Evolutionary conservation across 2,329 filamentous ascomycete genomes (phyloP).

Genomic region (Aspergillus terreus): DNA sequence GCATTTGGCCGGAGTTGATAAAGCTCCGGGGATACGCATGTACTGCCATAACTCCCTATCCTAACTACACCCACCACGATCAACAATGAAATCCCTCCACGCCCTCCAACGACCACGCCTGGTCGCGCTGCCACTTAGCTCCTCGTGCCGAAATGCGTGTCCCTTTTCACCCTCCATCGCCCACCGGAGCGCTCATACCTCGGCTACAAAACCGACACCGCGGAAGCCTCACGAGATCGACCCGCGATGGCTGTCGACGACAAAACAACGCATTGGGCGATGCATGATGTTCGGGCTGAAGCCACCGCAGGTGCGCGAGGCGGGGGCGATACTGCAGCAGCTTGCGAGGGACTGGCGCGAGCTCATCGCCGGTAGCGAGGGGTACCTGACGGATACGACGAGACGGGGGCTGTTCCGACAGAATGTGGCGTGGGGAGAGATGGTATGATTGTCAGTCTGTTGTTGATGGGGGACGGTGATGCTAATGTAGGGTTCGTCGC

Average conservation of each 20-base stretch:
- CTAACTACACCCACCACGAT: not conserved
- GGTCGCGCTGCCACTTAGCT: conserved; percentile 8
- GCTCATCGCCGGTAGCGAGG: conserved; percentile 69
- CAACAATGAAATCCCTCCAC: conserved; percentile 22
- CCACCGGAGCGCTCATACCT: conserved; percentile 11
- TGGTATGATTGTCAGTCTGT: conserved; percentile 51
- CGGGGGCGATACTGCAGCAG: conserved; percentile 56
- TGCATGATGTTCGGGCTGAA: conserved; percentile 71
- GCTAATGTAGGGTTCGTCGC: conserved; percentile 17
- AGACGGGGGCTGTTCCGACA: conserved; percentile 63
- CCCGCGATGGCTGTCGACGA: conserved; percentile 67
- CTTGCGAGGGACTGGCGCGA: conserved; percentile 67
- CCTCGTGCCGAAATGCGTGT: conserved; percentile 7
- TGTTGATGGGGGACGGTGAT: not conserved
- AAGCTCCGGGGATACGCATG: not conserved
- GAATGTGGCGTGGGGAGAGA: conserved; percentile 78
- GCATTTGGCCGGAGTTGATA: not conserved
- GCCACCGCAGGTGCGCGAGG: conserved; percentile 54
- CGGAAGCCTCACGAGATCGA: conserved; percentile 32
- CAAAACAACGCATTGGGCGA: conserved; percentile 65
- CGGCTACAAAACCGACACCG: conserved; percentile 8
- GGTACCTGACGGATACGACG: conserved; percentile 64
- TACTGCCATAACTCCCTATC: conserved; percentile 4
- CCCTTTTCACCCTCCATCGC: conserved; percentile 20
- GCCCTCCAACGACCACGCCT: conserved; percentile 18